Conservation (phyloP, 2,329 filamentous ascomycete species). For the Dothideomycetes sp. region DNA sequence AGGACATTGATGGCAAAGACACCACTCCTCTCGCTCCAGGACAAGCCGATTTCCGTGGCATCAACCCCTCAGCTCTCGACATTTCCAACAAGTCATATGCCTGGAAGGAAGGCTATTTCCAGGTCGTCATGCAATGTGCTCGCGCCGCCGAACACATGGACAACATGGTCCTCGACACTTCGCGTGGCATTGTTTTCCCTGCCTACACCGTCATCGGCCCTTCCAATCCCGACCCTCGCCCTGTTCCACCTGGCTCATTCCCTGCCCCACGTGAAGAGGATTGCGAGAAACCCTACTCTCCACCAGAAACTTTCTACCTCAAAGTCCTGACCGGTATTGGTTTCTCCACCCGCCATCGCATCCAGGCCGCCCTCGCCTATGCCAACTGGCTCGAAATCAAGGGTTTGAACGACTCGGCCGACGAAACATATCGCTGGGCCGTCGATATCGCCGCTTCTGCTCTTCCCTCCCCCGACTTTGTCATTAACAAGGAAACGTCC, state of each 20-base stretch:
- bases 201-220: conserved; percentile 68
- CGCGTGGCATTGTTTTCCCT: conserved; percentile 57
- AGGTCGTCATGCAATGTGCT: conserved; percentile 68
- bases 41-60: conserved; percentile 36
- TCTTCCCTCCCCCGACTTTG: conserved; percentile 35
- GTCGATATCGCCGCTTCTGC: conserved; percentile 62
- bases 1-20: conserved; percentile 53
- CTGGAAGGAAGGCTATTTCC: conserved; percentile 80
- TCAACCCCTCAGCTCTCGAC: conserved; percentile 55
- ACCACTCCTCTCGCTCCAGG: conserved; percentile 17
- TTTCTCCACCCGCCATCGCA: conserved; percentile 66
- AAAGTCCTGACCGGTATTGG: conserved; percentile 73
- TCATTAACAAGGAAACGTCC: conserved; percentile 55
- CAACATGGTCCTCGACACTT: conserved; percentile 64
- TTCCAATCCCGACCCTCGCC: conserved; percentile 71
- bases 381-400: conserved; percentile 81
- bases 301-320: conserved; percentile 70
- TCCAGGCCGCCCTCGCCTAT: conserved; percentile 74
- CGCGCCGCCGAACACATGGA: conserved; percentile 73
- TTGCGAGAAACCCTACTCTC: conserved; percentile 58
- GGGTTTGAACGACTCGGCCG: conserved; percentile 53
- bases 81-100: conserved; percentile 66
- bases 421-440: conserved; percentile 65
- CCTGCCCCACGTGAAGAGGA: conserved; percentile 65
- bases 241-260: conserved; percentile 55